A percentile compares a stretch with the other conserved stretches of the same genome.
These are phyloP conservation scores for Parastagonospora nodorum DNA, from an alignment of 2,329 filamentous ascomycete species.

Conservation along the genomic window DNA sequence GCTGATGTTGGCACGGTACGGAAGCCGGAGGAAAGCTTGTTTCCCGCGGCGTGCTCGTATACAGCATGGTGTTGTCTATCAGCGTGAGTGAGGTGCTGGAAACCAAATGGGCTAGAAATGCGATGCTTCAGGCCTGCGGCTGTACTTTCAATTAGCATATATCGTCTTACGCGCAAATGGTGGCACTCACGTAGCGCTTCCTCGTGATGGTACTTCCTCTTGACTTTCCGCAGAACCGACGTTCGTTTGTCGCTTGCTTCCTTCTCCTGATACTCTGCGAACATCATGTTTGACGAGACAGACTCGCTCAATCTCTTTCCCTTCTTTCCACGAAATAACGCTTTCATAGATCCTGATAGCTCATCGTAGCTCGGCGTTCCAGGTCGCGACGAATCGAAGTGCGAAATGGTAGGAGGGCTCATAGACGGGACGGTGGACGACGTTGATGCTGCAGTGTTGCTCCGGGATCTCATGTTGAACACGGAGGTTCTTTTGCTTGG, in stretches of 20 bases:
- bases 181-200: conserved; percentile 32
- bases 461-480: conserved; percentile 45
- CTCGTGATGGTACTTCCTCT: conserved; percentile 25
- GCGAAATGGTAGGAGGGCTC: conserved; percentile 28
- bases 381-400: conserved; percentile 24
- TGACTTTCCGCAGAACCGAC: conserved; percentile 42
- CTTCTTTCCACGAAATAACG: conserved; percentile 43
- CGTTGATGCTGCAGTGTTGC: conserved; percentile 45
- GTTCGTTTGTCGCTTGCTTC: conserved; percentile 32
- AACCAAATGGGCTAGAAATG: conserved; percentile 68
- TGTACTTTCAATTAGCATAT: conserved; percentile 18
- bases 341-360: conserved; percentile 26
- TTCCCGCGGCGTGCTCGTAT: conserved; percentile 56
- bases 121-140: conserved; percentile 34
- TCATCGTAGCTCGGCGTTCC: conserved; percentile 34
- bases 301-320: conserved; percentile 43
- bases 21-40: conserved; percentile 48
- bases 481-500: conserved; percentile 40
- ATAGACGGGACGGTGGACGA: conserved; percentile 34
- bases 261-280: conserved; percentile 32
- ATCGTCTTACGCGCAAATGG: background rate
- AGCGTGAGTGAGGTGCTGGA: conserved; percentile 67
- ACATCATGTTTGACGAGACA: conserved; percentile 19
- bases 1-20: conserved; percentile 58
- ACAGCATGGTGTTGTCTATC: conserved; percentile 59